These are phyloP conservation scores for Hsuehochloa calcarea DNA, from an alignment of 176 grass and related monocot species.

Conservation along the genomic window DNA sequence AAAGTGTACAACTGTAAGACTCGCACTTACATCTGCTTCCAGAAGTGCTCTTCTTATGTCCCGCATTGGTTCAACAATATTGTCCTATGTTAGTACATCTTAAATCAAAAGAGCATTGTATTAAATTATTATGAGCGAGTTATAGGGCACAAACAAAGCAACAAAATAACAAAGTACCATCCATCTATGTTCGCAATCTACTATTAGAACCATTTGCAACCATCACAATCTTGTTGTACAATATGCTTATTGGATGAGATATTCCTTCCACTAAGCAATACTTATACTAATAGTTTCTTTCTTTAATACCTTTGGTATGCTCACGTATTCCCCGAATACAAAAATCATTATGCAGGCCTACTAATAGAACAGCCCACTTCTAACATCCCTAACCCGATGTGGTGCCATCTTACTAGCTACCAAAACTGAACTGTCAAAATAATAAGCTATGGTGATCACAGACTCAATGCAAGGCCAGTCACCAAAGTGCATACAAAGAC, in stretches of 20 bases:
- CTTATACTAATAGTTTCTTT: background rate
- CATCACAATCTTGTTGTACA: background rate
- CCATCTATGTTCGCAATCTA: background rate
- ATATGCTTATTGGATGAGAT: background rate
- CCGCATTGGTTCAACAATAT: constrained; percentile 76
- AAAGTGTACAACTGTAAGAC: background rate
- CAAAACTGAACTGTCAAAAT: background rate
- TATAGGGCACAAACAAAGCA: background rate
- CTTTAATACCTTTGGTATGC: too few relatives aligned
- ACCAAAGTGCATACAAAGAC: background rate
- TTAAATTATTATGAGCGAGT: background rate
- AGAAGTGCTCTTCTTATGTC: constrained; percentile 92
- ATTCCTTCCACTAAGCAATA: background rate
- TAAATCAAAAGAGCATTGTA: constrained; percentile 21
- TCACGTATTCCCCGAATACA: background rate
- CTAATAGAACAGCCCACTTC: background rate
- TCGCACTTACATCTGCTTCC: constrained; percentile 74
- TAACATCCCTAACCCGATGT: background rate
- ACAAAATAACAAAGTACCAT: background rate
- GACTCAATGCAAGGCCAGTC: background rate
- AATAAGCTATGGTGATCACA: background rate
- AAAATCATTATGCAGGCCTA: background rate
- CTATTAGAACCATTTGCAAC: background rate
- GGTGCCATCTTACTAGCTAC: background rate
- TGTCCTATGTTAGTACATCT: constrained; percentile 88